phyloP scores from a whole-genome alignment of 345 rosid genomes.

The Punica granatum region DNA sequence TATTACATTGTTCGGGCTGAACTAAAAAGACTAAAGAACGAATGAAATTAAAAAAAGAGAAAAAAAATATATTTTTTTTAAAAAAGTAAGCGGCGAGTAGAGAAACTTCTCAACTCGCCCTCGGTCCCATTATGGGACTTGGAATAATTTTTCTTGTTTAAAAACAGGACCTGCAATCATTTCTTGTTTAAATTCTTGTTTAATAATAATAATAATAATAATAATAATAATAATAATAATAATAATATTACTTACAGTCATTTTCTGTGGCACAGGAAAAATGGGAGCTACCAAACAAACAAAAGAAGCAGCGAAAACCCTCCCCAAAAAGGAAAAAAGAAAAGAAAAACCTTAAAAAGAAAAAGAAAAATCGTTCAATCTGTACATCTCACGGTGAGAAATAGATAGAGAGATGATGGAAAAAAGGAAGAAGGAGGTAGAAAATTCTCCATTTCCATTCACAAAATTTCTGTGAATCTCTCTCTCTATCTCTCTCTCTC shows the following conservation, averaged over 20 bases:
- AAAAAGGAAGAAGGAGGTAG: background rate
- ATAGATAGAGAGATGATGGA: background rate
- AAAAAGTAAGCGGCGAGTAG: too few species aligned
- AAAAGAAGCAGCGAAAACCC: too few species aligned
- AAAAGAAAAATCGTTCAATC: background rate
- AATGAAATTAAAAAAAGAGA: too few species aligned
- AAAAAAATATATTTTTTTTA: too few species aligned
- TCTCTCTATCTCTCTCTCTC: background rate
- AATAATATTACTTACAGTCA: background rate
- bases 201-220: background rate
- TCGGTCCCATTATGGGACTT: too few species aligned
- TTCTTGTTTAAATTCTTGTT: background rate
- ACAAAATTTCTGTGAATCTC: conserved; percentile 2
- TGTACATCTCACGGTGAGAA: background rate
- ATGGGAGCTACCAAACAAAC: background rate
- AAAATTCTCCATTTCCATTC: conserved; percentile 10
- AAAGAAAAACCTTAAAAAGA: background rate
- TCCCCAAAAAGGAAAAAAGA: background rate
- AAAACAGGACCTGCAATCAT: background rate
- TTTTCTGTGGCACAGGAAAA: conserved; percentile 7
- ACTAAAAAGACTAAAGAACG: too few species aligned
- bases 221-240: background rate
- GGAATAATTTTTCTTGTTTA: too few species aligned
- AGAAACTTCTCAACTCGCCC: too few species aligned
- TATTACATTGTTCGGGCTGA: too few species aligned